phyloP scores from a whole-genome alignment of 331 rosid species.

The Quercus lobata region DNA sequence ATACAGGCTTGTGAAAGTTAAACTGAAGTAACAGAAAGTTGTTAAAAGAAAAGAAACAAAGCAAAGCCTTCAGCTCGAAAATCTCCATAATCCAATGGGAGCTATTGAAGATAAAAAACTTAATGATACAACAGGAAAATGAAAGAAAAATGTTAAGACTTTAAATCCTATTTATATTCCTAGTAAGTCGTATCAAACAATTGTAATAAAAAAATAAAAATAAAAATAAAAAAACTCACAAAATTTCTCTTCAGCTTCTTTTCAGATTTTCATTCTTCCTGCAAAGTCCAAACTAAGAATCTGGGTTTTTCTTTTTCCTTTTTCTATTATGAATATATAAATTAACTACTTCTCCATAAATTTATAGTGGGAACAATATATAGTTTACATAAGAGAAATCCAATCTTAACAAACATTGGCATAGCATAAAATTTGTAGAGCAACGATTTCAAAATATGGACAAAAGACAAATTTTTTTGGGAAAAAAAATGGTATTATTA shows the following conservation, averaged over 20 bases:
- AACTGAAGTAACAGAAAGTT: too few species aligned
- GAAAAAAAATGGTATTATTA: not conserved
- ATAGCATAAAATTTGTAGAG: not conserved
- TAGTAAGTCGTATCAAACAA: not conserved
- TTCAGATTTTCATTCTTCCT: too few species aligned
- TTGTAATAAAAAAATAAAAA: not conserved
- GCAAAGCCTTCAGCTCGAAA: too few species aligned
- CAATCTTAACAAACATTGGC: not conserved
- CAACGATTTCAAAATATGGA: not conserved
- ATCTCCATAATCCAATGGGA: too few species aligned
- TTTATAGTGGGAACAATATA: not conserved
- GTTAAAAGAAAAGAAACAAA: too few species aligned
- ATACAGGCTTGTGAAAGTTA: too few species aligned
- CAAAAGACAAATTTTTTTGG: not conserved
- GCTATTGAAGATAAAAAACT: too few species aligned
- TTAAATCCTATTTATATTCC: not conserved
- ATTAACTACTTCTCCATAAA: not conserved
- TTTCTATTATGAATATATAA: not conserved
- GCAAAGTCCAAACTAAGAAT: not conserved
- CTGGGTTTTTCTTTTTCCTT: not conserved
- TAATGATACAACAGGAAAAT: too few species aligned
- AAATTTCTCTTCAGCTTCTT: not conserved
- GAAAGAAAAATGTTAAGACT: not conserved
- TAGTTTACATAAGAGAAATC: not conserved
- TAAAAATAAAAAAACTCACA: not conserved